Evolutionary conservation across 2,329 filamentous ascomycete species (phyloP), one percentile per base, ranked within the genome.

Genomic region (Amauroascus niger): DNA sequence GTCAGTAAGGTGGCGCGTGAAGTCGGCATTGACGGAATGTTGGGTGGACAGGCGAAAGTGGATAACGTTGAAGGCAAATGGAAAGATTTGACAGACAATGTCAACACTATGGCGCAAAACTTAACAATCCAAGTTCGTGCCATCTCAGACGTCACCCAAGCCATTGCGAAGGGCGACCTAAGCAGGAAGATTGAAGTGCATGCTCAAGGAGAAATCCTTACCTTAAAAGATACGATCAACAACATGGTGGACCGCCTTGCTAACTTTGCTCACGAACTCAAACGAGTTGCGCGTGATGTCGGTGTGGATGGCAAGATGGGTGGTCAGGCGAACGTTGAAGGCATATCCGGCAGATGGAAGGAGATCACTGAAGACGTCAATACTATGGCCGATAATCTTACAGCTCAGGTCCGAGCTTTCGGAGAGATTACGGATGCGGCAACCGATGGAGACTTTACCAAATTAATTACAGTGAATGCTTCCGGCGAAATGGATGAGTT

Each of bases 401-500:
- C 91, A 2, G 93, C 91, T 0, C 93, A 98, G 79, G 93, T 98
- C 63, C 86, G 93, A 62, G 93, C 93, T 35, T 98, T 98, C 70
- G 93, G 90, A 52, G 91, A 97, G 67, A 97, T 98, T 63, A 96
- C 91, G n/a, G 95, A 96, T 69, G 83, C 93, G 35, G 93, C 93
- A 26, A 96, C 91, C 55, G 90, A 95, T 67, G 93, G 93, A 59
- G 91, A 98, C 70, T 97, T 97, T 69, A 95, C 88, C 22, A 95
- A 96, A 68, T 82, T 94, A 55, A 91, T 98, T 68, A 95, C 93
- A 46, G 91, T 98, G 16, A 90, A 96, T 69, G 93, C 93, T 18
- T 96, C 91, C 11, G 93, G 93, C 59, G 93, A 98, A 71, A 97
- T 98, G 93, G 93, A 97, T 71, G 91, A 97, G 70, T 78, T 98